Base-by-base conservation (phyloP, 352 stramenopile species). In the Phytophthora constricta region DNA sequence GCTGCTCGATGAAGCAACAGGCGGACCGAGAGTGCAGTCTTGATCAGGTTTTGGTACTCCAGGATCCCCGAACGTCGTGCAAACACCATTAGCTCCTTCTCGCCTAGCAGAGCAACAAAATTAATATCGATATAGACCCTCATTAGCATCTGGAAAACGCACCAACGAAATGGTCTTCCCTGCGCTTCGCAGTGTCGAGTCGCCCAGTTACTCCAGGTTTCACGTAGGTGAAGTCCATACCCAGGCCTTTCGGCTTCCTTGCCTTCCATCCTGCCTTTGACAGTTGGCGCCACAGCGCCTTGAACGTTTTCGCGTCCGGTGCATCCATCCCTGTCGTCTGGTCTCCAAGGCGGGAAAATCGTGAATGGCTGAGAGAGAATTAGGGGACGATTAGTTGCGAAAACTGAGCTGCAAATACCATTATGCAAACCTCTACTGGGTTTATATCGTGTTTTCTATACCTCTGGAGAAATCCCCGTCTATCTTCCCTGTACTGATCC, bases 191-290 rank as follows among this genome's bases (percentile, higher is more conserved):
- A 17, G 52, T 34, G 14, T 58, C 47, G 3, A 65, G 39, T 2
- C 26, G 11, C 5, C 58, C 58, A 10, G 46, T 52, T 3, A 65
- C 11, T 3, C 37, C 46, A 11, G 47, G 58, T 22, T 58, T 52
- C 4, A 58, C 58, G 58, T 65, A 51, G 45, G 45, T 34, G 45
- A 10, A 51, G 45, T 51, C 20, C 5, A 51, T 20, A 19, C 45
- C 33, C 3, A 51, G 45, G 20, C 45, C 16, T 37, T 10, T 34
- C 13, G 45, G 45, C 20, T 51, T 51, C 19, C 22, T 8, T 7
- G 45, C 20, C 45, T 51, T 51, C 45, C 45, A 51, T 5, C 20
- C 45, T 17, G 5, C 45, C 22, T 28, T 34, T n/a, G 45, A 4
- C 20, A 51, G 20, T 20, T 51, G 10, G 17, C 45, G 19, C 22